phyloP scores from a whole-genome alignment of 495 filamentous ascomycete genomes.

The Emericellopsis terricola region DNA sequence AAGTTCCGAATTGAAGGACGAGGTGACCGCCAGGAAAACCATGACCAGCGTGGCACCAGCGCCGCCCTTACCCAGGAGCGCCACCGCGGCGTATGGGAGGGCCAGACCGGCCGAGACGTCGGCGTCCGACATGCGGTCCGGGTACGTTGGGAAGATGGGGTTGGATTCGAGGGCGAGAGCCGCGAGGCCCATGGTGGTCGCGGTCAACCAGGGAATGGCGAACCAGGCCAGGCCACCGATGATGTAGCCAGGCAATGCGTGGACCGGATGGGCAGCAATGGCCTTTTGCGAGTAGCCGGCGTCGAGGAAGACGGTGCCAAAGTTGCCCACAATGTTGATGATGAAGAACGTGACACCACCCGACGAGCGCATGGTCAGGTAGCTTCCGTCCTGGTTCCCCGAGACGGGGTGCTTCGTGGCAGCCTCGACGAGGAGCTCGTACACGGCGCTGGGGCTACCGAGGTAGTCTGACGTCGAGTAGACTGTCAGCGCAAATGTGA shows the following conservation, averaged over 20 bases:
- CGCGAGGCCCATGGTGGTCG: constrained; percentile 28
- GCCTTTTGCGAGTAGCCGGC: constrained; percentile 31
- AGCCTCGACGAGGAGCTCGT: constrained; percentile 28
- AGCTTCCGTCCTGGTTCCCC: constrained; percentile 30
- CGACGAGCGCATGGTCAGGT: constrained; percentile 32
- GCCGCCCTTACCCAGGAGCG: constrained; percentile 28
- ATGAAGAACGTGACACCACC: constrained; percentile 28
- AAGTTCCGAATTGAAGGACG: constrained; percentile 27
- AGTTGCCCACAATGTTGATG: constrained; percentile 21
- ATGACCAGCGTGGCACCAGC: constrained; percentile 28
- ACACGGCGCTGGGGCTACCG: constrained; percentile 24
- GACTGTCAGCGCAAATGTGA: constrained; percentile 30
- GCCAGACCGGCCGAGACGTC: constrained; percentile 28
- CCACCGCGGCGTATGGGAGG: constrained; percentile 26
- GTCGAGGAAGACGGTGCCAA: constrained; percentile 25
- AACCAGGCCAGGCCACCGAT: constrained; percentile 32
- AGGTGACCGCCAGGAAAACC: constrained; percentile 36
- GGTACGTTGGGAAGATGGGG: constrained; percentile 32
- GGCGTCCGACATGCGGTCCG: constrained; percentile 23
- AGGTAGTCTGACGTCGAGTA: constrained; percentile 25
- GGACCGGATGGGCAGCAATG: constrained; percentile 26
- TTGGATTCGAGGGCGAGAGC: constrained; percentile 27
- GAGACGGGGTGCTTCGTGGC: constrained; percentile 23
- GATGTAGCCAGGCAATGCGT: constrained; percentile 28
- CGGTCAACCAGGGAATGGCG: constrained; percentile 31